Evolutionary conservation across 2,329 filamentous ascomycete species (phyloP).

Genomic region (Diaporthe amygdali): DNA sequence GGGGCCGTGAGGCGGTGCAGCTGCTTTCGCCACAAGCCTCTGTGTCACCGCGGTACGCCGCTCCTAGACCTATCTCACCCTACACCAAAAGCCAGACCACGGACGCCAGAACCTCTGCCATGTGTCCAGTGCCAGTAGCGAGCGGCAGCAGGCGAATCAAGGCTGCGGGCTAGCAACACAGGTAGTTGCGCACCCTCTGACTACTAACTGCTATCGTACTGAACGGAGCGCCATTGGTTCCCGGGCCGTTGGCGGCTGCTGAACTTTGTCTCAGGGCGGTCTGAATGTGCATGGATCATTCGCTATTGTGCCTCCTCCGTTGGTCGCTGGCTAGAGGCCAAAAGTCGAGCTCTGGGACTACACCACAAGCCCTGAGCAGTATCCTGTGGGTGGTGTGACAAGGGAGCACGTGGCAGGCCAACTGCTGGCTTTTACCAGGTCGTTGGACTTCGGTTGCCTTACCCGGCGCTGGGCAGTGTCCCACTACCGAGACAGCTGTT

Average conservation of each 20-base stretch:
- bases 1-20: slow-evolving; percentile 22
- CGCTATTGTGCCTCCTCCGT: neutral
- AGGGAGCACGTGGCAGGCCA: slow-evolving; percentile 6
- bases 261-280: slow-evolving; percentile 7
- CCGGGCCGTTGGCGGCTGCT: neutral
- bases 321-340: neutral
- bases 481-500: too few species aligned
- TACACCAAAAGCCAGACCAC: neutral
- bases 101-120: neutral
- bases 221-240: slow-evolving; percentile 1
- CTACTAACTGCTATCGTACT: neutral
- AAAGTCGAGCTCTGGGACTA: neutral
- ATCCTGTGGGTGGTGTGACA: neutral
- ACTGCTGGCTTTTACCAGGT: neutral
- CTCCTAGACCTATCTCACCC: neutral
- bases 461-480: too few species aligned
- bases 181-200: neutral
- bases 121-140: neutral
- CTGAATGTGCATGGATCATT: neutral
- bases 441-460: neutral
- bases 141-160: neutral
- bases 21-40: neutral
- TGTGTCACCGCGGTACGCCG: neutral
- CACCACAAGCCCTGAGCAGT: neutral
- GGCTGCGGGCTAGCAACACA: neutral